Base-by-base conservation (phyloP, 2,329 filamentous ascomycete genomes). In the Scleromitrula shiraiana region DNA sequence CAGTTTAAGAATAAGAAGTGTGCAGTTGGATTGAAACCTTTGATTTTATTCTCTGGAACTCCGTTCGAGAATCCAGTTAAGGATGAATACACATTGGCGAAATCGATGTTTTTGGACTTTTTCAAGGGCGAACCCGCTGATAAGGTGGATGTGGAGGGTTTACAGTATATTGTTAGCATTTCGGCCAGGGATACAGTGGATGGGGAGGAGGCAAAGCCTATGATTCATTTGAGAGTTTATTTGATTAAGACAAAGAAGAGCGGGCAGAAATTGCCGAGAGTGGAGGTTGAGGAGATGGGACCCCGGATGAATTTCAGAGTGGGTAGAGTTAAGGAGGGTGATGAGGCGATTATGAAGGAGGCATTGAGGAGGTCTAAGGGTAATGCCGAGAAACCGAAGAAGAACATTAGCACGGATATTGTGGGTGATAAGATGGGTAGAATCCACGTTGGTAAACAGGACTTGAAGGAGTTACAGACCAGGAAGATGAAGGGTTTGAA, bases 401-500 rank as follows among this genome's bases (percentile, higher is more conserved):
- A 98, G 84, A 98, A 98, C 68, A 84, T 98, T 59, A 79, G 82
- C 46, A 94, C 86, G 49, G 90, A 97, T 66, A 69, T 82, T 36
- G 88, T 98, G 71, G 93, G 93, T 65, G 93, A 98, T 70, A 97
- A 97, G 82, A 76, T 97, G 55, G 93, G 91, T 54, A 83, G 89
- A 59, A 85, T 98, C 54, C 93, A 98, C 67, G 69, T 95, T 51
- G 88, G 86, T 62, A 88, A 84, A 72, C 89, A 96, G 70, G 89
- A 98, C 70, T 76, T 98, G 50, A 76, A 74, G 63, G 78, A 85
- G 60, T 68, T 98, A 68, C 93, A 98, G 74, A 94, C 90, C 45
- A 83, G 93, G 64, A 98, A 98, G 80, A 97, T 98, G 90, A 98
- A 98, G 81, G 93, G 90, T 57, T 69, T 98, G 58, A 98, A 97